phyloP scores from a whole-genome alignment of 108 stramenopile species.

The Pseudonitzschia pungens region DNA sequence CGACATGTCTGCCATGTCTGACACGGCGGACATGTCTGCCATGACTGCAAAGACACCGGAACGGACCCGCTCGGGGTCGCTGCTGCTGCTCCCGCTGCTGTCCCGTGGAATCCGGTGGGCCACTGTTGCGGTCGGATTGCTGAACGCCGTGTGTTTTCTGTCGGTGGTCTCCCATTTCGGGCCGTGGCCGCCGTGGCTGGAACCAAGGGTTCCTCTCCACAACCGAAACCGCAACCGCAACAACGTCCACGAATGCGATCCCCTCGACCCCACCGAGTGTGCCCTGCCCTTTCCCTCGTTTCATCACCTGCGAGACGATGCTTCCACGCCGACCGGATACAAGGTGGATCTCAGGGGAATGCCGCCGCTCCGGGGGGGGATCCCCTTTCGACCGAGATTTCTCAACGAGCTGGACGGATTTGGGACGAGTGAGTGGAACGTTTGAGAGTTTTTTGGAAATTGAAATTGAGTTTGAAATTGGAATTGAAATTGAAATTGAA shows the following conservation, averaged over 20 bases:
- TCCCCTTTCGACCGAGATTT: constrained; percentile 44
- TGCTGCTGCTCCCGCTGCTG: too few species aligned
- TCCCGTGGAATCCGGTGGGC: too few species aligned
- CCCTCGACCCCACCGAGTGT: constrained; percentile 69
- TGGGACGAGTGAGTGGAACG: constrained; percentile 42
- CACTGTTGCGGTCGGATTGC: too few species aligned
- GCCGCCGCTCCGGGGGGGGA: constrained; percentile 39
- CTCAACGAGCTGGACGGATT: constrained; percentile 81
- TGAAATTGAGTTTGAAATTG: too few species aligned
- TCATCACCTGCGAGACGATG: constrained; percentile 51
- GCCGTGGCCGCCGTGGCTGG: constrained; percentile 29
- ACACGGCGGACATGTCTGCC: too few species aligned
- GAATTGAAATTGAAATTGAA: neutral
- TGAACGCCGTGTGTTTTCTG: constrained; percentile 25
- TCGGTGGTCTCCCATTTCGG: constrained; percentile 33
- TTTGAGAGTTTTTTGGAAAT: too few species aligned
- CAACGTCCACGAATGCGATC: constrained; percentile 45
- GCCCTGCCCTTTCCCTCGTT: constrained; percentile 77
- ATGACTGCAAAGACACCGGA: too few species aligned
- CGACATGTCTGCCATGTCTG: too few species aligned
- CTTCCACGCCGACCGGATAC: constrained; percentile 47
- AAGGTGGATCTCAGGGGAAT: constrained; percentile 48
- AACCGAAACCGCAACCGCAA: neutral
- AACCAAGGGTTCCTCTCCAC: neutral
- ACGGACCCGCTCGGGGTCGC: too few species aligned